Base-by-base conservation (phyloP, 768 basidiomycete species). In the Pholiota conissans region DNA sequence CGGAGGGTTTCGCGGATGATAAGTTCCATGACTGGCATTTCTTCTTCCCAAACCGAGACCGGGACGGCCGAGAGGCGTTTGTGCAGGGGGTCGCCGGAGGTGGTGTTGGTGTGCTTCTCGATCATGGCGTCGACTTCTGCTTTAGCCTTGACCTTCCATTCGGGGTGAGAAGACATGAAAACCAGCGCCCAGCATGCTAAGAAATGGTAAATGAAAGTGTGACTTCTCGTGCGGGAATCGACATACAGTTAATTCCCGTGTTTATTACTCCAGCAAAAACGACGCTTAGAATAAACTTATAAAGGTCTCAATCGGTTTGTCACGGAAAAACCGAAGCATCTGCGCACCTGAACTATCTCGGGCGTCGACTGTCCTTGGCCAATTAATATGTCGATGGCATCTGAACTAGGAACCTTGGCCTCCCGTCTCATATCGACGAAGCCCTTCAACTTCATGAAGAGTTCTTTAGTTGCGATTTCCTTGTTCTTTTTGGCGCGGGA, bases 1-100 rank as follows among this genome's bases (percentile, higher is more conserved):
- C 77, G 74, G 5, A 79, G 61, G 0, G 77, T 79, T 57, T 80
- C 77, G 4, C 74, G 72, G 24, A 77, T 72, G 14, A 76, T 69
- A 11, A 69, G 54, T 3, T 79, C 77, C 54, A 78, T 30, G 3
- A 64, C 58, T 0, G 76, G 78, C 65, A 76, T 67, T 47, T 74
- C 69, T 8, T 76, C 74, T 55, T 79, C 78, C 78, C 77, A 80
- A 16, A 67, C 75, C 3, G 52, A 49, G 32, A 76, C 58, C 0
- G 77, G 74, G 42, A 80, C 64, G 1, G 66, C 37, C 0, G 74
- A 57, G 8, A 80, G 71, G 0, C 70, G 73, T 50, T 71, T 66
- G 49, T 76, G 71, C 5, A 76, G 59, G 1, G 72, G 63, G 14
- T 75, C 72, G 1, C 54, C 32, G 3, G 69, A 61, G 8, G 67